phyloP scores from a whole-genome alignment of 495 filamentous ascomycete species.

The Xylaria venustula region DNA sequence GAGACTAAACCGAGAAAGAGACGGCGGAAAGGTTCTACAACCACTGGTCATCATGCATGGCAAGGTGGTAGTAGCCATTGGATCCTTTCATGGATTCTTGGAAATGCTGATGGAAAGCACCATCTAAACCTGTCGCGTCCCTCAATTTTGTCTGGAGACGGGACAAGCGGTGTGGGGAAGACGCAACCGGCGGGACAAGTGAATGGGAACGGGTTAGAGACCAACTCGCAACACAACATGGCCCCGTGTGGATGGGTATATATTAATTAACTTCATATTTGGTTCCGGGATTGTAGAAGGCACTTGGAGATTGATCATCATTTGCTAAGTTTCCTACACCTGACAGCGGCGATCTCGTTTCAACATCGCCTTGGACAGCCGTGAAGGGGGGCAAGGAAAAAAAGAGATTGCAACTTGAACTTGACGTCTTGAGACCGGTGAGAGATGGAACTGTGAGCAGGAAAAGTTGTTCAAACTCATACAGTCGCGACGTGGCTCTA shows the following conservation, averaged over 20 bases:
- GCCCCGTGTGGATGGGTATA: conserved; percentile 29
- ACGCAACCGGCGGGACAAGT: conserved; percentile 13
- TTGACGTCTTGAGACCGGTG: too few relatives aligned
- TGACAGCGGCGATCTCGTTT: not conserved
- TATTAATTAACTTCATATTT: conserved; percentile 23
- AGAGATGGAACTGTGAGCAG: too few relatives aligned
- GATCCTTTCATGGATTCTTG: not conserved
- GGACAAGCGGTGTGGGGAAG: conserved; percentile 12
- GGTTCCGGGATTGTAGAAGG: conserved; percentile 16
- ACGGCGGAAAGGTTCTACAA: not conserved
- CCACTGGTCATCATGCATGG: not conserved
- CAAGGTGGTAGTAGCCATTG: not conserved
- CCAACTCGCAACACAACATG: conserved; percentile 18
- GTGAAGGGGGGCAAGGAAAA: too few relatives aligned
- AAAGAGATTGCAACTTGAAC: too few relatives aligned
- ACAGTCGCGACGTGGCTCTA: too few relatives aligned
- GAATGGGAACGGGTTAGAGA: conserved; percentile 20
- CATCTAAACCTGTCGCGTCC: conserved; percentile 13
- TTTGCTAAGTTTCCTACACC: not conserved
- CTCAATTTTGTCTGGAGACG: not conserved
- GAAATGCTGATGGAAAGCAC: not conserved
- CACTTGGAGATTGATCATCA: conserved; percentile 14
- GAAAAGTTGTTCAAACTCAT: too few relatives aligned
- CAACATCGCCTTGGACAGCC: conserved; percentile 1
- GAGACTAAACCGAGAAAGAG: not conserved